A percentile compares a stretch with the other conserved stretches of the same genome.
These are phyloP conservation scores for Cyanidioschyzon merolae DNA, from an alignment of 23 red algal genomes.

Conservation along the genomic window DNA sequence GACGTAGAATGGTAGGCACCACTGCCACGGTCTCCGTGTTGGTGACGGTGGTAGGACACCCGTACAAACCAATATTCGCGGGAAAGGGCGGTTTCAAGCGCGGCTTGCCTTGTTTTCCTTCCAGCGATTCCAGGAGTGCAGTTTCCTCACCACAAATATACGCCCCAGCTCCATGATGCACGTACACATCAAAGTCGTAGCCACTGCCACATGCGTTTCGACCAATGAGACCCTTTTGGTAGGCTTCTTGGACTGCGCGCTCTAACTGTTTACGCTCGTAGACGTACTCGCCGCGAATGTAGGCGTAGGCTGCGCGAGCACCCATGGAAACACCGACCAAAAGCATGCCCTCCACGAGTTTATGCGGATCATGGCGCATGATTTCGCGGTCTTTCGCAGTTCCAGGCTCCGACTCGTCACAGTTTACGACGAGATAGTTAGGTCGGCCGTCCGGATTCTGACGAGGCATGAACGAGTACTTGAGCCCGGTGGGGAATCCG, in stretches of 20 bases:
- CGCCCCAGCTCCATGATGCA: constrained; percentile 80
- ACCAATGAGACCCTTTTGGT: constrained; percentile 72
- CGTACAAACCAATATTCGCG: constrained; percentile 98
- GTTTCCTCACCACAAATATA: constrained; percentile 99
- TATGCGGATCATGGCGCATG: constrained; percentile 96
- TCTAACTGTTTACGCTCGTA: constrained; percentile 73
- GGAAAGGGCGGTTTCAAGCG: constrained; percentile 97
- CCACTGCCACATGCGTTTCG: constrained; percentile 83
- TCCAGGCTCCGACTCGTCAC: constrained; percentile 94
- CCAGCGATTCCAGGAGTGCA: constrained; percentile 90
- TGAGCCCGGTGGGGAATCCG: constrained; percentile 88
- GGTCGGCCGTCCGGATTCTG: constrained; percentile 62
- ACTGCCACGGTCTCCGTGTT: constrained; percentile 96
- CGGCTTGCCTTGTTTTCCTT: constrained; percentile 96
- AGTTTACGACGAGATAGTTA: constrained; percentile 96
- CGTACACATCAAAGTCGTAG: constrained; percentile 94
- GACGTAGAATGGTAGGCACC: constrained; percentile 84
- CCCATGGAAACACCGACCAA: constrained; percentile 80
- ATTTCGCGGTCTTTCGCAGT: constrained; percentile 99
- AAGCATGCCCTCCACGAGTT: constrained; percentile 81
- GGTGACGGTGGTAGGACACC: constrained; percentile 93
- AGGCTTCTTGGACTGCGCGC: constrained; percentile 61
- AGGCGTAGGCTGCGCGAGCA: constrained; percentile 80
- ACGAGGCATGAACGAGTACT: constrained; percentile 95
- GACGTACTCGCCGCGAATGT: constrained; percentile 93